These are phyloP conservation scores for Priceomyces fermenticarens DNA, from an alignment of 805 yeast genomes.

Conservation along the genomic window DNA sequence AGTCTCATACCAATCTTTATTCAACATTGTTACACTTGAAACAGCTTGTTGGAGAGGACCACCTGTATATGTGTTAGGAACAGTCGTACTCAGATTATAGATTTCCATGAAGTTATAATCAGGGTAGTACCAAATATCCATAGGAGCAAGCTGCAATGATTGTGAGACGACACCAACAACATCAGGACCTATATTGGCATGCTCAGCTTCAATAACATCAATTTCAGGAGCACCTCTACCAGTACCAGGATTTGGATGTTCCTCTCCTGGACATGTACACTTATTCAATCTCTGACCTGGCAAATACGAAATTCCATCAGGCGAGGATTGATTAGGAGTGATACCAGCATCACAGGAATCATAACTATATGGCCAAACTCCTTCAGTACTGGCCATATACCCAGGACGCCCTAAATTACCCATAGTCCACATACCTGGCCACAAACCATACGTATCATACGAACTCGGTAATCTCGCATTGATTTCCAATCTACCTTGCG, in stretches of 20 bases:
- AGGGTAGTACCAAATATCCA: constrained; percentile 90
- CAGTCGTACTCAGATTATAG: constrained; percentile 61
- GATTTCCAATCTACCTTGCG: constrained; percentile 68
- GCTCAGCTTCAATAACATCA: constrained; percentile 82
- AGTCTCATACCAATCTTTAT: constrained; percentile 73
- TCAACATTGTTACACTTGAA: constrained; percentile 74
- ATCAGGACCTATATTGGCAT: constrained; percentile 33
- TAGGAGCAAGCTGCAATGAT: constrained; percentile 87
- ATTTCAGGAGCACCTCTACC: constrained; percentile 97
- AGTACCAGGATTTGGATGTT: constrained; percentile 81
- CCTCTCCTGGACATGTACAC: constrained; percentile 80
- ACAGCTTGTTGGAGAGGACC: constrained; percentile 93
- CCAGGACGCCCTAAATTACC: constrained; percentile 95
- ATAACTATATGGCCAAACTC: constrained; percentile 93
- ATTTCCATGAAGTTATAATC: constrained; percentile 77
- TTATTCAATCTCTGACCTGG: constrained; percentile 78
- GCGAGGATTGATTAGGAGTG: constrained; percentile 86
- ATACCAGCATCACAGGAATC: constrained; percentile 90
- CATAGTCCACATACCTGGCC: constrained; percentile 97
- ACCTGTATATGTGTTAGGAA: constrained; percentile 84
- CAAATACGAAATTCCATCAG: constrained; percentile 83
- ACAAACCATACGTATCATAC: constrained; percentile 76
- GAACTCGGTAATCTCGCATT: constrained; percentile 76
- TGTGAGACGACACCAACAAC: constrained; percentile 78
- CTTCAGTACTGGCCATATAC: constrained; percentile 80